phyloP scores from a whole-genome alignment of 2,329 filamentous ascomycete genomes.

The Penicillium fuscoglaucum region DNA sequence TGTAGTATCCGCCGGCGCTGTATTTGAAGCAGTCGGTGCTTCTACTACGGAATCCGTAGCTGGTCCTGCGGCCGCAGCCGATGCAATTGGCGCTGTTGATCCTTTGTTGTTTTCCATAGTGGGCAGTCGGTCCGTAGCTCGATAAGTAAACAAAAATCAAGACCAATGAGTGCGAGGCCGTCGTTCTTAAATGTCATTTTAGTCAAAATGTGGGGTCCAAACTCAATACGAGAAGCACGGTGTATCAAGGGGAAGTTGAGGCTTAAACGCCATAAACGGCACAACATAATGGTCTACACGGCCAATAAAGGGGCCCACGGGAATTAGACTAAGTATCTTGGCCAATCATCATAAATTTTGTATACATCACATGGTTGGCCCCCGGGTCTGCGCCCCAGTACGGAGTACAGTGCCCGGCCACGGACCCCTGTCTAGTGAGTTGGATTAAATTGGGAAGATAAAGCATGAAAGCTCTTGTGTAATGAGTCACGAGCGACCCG shows the following conservation, averaged over 20 bases:
- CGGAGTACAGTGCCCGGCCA: background rate
- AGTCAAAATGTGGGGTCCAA: background rate
- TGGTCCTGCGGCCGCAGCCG: background rate
- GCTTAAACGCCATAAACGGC: background rate
- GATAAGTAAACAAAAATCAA: too few relatives aligned
- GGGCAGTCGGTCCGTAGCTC: background rate
- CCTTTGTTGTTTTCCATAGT: background rate
- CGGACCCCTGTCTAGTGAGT: background rate
- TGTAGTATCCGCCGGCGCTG: background rate
- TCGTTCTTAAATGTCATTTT: background rate
- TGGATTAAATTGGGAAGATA: background rate
- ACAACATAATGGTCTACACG: background rate
- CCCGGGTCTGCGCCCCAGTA: background rate
- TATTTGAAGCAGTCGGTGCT: background rate
- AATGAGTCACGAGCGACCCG: too few relatives aligned
- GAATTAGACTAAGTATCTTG: background rate
- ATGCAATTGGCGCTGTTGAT: background rate
- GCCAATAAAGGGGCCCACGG: background rate
- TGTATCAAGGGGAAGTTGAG: background rate
- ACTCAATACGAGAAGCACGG: background rate
- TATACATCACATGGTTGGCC: background rate
- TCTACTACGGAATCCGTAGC: background rate
- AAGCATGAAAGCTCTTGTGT: too few relatives aligned
- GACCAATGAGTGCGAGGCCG: background rate
- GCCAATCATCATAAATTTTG: background rate